Evolutionary conservation across 106 monocot species (phyloP).

Genomic region (Phalaenopsis equestris): DNA sequence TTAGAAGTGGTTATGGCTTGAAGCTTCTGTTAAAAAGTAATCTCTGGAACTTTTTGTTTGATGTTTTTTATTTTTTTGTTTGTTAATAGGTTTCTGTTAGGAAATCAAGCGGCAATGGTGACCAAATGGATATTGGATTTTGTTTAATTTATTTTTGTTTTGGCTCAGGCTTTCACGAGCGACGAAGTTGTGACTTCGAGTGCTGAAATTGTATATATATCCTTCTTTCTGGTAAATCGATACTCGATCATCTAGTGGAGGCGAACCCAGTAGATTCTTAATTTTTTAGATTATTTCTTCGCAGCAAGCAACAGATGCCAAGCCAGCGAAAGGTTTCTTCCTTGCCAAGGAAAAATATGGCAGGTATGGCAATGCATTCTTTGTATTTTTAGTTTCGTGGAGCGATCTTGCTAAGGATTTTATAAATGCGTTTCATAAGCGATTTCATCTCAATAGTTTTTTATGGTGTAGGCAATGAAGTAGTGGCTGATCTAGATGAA

Average conservation of each 20-base stretch:
- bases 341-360: neutral
- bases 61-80: neutral
- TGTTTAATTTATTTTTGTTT: neutral
- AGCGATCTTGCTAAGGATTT: neutral
- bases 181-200: neutral
- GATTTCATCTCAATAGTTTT: neutral
- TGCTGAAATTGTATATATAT: neutral
- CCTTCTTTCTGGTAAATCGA: neutral
- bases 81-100: neutral
- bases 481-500: neutral
- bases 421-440: neutral
- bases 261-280: neutral
- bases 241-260: neutral
- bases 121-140: neutral
- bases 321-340: neutral
- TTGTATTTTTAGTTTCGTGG: neutral
- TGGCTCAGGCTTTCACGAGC: neutral
- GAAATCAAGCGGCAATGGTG: neutral
- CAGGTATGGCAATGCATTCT: neutral
- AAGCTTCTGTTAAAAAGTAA: neutral
- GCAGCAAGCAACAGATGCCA: neutral
- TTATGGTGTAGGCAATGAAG: neutral
- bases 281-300: neutral
- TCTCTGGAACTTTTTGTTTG: neutral
- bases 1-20: neutral